phyloP scores from a whole-genome alignment of 2,329 filamentous ascomycete genomes.

The Aspergillus caelatus region DNA sequence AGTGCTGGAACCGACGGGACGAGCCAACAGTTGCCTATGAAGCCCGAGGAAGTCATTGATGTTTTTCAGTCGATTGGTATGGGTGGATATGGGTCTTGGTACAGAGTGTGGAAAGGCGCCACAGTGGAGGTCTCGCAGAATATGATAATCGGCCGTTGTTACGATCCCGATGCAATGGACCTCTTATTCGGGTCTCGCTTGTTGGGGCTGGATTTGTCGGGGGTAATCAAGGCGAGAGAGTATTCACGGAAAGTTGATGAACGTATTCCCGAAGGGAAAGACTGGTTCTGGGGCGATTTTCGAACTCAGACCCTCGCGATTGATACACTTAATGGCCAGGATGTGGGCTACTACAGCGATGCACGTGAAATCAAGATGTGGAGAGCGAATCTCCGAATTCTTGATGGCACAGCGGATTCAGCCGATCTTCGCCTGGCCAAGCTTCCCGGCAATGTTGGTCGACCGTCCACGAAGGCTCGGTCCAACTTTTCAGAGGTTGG shows the following conservation, averaged over 20 bases:
- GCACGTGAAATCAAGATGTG: constrained; percentile 51
- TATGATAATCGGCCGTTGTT: constrained; percentile 57
- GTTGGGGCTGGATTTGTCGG: constrained; percentile 50
- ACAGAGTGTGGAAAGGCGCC: constrained; percentile 47
- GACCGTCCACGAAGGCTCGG: constrained; percentile 25
- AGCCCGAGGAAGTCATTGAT: constrained; percentile 35
- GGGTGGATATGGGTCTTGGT: constrained; percentile 55
- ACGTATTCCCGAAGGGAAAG: constrained; percentile 50
- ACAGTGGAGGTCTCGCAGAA: constrained; percentile 53
- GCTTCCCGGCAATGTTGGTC: constrained; percentile 31
- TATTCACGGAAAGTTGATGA: constrained; percentile 52
- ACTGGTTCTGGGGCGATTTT: constrained; percentile 62
- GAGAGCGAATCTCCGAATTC: constrained; percentile 49
- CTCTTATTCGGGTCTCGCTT: constrained; percentile 46
- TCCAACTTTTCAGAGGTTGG: constrained; percentile 35
- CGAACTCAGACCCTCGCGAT: constrained; percentile 60
- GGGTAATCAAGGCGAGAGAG: constrained; percentile 49
- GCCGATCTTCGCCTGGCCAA: constrained; percentile 32
- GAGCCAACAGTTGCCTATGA: constrained; percentile 25
- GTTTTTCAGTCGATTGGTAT: constrained; percentile 45
- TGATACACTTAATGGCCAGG: constrained; percentile 56
- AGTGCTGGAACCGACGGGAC: constrained; percentile 13
- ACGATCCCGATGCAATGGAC: constrained; percentile 54
- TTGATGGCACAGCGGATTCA: constrained; percentile 39
- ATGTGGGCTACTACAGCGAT: constrained; percentile 51